Evolutionary conservation across 331 rosid species (phyloP).

Genomic region (Telfairia occidentalis): DNA sequence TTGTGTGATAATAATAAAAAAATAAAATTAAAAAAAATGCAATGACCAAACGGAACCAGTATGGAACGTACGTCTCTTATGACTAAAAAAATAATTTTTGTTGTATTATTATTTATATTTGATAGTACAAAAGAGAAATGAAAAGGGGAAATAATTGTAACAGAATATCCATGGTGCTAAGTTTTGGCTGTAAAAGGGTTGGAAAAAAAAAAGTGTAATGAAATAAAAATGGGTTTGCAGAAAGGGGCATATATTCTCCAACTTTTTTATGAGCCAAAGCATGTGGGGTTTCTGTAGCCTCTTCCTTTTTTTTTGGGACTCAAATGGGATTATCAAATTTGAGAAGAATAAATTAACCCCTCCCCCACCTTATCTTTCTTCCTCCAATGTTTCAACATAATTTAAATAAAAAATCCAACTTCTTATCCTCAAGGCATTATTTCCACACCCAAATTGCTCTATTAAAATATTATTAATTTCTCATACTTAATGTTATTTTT

Average conservation of each 20-base stretch:
- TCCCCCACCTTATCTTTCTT: neutral
- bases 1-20: too few species aligned
- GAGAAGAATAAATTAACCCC: slow-evolving; percentile 6
- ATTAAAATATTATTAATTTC: neutral
- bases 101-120: neutral
- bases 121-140: neutral
- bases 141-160: neutral
- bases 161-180: neutral
- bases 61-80: neutral
- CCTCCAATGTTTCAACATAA: neutral
- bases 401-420: neutral
- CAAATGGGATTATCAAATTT: slow-evolving; percentile 11
- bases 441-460: neutral
- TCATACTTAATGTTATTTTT: neutral
- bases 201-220: neutral
- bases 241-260: slow-evolving; percentile 61
- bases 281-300: slow-evolving; percentile 43
- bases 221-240: neutral
- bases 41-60: neutral
- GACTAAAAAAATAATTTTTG: neutral
- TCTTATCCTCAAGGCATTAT: neutral
- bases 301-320: slow-evolving; percentile 24
- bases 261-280: slow-evolving; percentile 45
- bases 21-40: too few species aligned
- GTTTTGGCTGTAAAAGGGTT: neutral